Base-by-base conservation (phyloP, 169 alveolate genomes). In the Plasmodium yoelii region DNA sequence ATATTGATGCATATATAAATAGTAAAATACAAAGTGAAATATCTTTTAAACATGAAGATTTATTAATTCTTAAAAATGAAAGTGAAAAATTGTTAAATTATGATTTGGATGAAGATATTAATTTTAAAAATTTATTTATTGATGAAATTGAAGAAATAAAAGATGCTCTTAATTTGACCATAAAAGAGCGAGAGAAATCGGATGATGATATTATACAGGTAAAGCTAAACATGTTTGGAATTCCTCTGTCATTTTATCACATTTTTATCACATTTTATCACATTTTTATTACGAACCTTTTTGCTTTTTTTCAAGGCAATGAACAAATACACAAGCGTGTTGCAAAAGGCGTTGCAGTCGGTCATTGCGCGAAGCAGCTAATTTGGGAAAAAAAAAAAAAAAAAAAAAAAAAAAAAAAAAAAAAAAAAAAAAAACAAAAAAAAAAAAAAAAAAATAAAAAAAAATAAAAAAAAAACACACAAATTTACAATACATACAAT, bases 191-290 rank as follows among this genome's bases (percentile, higher is more conserved):
- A 10, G 90, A 80, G 44, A 77, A 80, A 26, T 80, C 90, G n/a
- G 90, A 80, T 63, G 90, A 80, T 24, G 90, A 80, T 44, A 80
- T 80, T 42, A 80, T 80, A 34, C 90, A 80, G 71, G 90, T 77
- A 13, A n/a, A 10, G 13, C 1, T 49, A n/a, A n/a, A n/a, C n/a
- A n/a, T n/a, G n/a, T n/a, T n/a, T n/a, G n/a, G n/a, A n/a, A n/a
- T n/a, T n/a, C n/a, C n/a, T n/a, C n/a, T n/a, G n/a, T n/a, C n/a
- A n/a, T n/a, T n/a, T n/a, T n/a, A n/a, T n/a, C n/a, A n/a, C n/a
- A n/a, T n/a, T n/a, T n/a, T n/a, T n/a, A n/a, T n/a, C n/a, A n/a
- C n/a, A n/a, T n/a, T n/a, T n/a, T n/a, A n/a, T n/a, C n/a, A n/a
- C n/a, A n/a, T n/a, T n/a, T n/a, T n/a, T n/a, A n/a, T n/a, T n/a